phyloP scores from a whole-genome alignment of 1,284 basidiomycete species.

The Heterobasidion occidentale region DNA sequence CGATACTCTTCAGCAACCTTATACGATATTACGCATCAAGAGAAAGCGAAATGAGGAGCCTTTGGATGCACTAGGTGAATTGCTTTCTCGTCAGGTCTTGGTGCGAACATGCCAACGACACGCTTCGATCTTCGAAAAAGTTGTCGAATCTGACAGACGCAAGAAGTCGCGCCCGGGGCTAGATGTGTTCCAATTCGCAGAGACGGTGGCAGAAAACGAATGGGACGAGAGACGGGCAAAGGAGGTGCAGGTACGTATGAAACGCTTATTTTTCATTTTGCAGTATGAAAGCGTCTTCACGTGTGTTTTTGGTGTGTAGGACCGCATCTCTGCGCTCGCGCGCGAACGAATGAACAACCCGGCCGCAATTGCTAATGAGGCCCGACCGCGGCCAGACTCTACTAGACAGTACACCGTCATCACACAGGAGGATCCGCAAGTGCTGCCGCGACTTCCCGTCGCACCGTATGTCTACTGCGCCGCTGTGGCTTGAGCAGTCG shows the following conservation, averaged over 20 bases:
- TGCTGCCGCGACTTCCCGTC: constrained; percentile 9
- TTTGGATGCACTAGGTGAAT: constrained; percentile 57
- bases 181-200: constrained; percentile 70
- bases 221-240: constrained; percentile 54
- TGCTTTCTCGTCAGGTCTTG: constrained; percentile 5
- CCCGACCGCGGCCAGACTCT: constrained; percentile 3
- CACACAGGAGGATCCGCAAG: constrained; percentile 12
- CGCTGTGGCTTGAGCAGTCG: not conserved
- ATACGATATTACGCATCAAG: constrained; percentile 71
- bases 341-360: constrained; percentile 5
- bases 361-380: not conserved
- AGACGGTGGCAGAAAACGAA: constrained; percentile 60
- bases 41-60: constrained; percentile 74
- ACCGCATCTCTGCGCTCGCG: constrained; percentile 17
- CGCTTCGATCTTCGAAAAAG: constrained; percentile 23
- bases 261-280: not conserved
- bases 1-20: constrained; percentile 26
- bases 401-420: constrained; percentile 24
- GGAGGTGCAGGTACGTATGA: constrained; percentile 40
- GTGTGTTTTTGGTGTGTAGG: constrained; percentile 6
- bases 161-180: constrained; percentile 55
- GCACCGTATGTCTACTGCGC: constrained; percentile 17
- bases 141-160: constrained; percentile 53
- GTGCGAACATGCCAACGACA: no score
- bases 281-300: no score